phyloP scores from a whole-genome alignment of 1,284 basidiomycete species.

The Taiwanofungus camphoratus region DNA sequence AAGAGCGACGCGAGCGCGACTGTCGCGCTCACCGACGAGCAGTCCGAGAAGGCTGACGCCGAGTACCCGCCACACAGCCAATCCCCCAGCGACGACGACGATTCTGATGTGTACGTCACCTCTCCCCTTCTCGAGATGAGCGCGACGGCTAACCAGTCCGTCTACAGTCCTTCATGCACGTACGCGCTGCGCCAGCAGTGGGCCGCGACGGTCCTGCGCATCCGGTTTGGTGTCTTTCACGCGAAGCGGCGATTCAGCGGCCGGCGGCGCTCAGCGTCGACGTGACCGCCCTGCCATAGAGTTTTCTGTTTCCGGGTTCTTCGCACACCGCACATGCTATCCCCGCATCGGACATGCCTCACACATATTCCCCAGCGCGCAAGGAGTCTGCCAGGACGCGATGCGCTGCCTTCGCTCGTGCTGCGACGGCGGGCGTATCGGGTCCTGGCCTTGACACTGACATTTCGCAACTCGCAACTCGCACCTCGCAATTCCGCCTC shows the following conservation, averaged over 20 bases:
- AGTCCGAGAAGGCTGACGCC: conserved; percentile 13
- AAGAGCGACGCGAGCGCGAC: conserved; percentile 7
- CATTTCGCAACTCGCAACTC: no score
- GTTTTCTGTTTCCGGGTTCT: background rate
- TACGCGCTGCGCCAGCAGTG: conserved; percentile 49
- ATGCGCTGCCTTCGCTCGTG: no score
- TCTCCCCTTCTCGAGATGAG: background rate
- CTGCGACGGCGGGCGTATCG: no score
- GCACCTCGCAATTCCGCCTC: no score
- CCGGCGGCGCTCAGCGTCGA: conserved; percentile 8
- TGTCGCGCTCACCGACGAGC: conserved; percentile 1
- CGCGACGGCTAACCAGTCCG: background rate
- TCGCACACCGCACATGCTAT: background rate
- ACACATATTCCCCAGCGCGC: no score
- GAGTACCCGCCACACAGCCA: conserved; percentile 13
- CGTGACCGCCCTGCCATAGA: background rate
- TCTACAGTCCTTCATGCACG: conserved; percentile 45
- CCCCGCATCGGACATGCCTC: background rate
- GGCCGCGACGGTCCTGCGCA: conserved; percentile 47
- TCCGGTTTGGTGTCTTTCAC: conserved; percentile 54
- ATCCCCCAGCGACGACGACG: conserved; percentile 13
- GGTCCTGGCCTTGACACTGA: no score
- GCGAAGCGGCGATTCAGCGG: conserved; percentile 36
- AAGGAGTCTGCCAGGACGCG: no score
- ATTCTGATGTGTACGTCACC: conserved; percentile 26